Evolutionary conservation across 2,329 filamentous ascomycete genomes (phyloP).

Genomic region (Capronia epimyces): DNA sequence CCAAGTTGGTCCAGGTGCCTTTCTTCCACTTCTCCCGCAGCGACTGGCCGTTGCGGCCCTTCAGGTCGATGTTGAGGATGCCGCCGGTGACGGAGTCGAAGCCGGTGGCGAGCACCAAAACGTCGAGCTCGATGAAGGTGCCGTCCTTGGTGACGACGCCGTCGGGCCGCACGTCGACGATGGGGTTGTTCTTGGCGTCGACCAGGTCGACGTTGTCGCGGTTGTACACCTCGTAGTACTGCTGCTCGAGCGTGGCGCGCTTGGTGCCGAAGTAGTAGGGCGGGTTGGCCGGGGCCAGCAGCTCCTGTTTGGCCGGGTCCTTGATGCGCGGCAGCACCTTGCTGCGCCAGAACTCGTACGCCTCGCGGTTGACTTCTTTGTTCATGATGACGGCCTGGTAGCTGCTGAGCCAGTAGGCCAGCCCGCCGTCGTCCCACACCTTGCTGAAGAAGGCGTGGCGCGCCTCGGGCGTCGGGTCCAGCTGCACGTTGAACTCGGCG

Average conservation of each 20-base stretch:
- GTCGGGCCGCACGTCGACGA: constrained; percentile 36
- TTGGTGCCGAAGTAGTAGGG: constrained; percentile 46
- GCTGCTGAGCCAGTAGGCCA: constrained; percentile 45
- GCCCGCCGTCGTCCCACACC: constrained; percentile 50
- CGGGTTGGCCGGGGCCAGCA: constrained; percentile 46
- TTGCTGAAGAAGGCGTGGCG: constrained; percentile 45
- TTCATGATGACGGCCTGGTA: constrained; percentile 49
- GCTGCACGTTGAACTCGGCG: constrained; percentile 47
- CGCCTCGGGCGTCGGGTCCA: constrained; percentile 4
- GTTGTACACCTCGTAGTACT: constrained; percentile 49
- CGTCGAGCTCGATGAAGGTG: constrained; percentile 33
- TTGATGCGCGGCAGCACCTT: constrained; percentile 48
- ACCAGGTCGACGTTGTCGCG: constrained; percentile 44
- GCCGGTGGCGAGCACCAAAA: constrained; percentile 33
- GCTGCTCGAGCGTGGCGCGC: constrained; percentile 44
- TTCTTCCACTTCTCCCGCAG: constrained; percentile 35
- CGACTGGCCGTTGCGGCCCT: constrained; percentile 33
- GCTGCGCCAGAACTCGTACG: constrained; percentile 52
- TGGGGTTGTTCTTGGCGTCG: constrained; percentile 39
- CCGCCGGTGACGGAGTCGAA: constrained; percentile 35
- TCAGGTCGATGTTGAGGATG: constrained; percentile 38
- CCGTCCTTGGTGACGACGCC: constrained; percentile 38
- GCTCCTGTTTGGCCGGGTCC: constrained; percentile 52
- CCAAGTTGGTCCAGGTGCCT: constrained; percentile 37
- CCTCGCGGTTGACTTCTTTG: constrained; percentile 45